Base-by-base conservation (phyloP, 805 yeast species). In the Hanseniaspora meyeri region DNA sequence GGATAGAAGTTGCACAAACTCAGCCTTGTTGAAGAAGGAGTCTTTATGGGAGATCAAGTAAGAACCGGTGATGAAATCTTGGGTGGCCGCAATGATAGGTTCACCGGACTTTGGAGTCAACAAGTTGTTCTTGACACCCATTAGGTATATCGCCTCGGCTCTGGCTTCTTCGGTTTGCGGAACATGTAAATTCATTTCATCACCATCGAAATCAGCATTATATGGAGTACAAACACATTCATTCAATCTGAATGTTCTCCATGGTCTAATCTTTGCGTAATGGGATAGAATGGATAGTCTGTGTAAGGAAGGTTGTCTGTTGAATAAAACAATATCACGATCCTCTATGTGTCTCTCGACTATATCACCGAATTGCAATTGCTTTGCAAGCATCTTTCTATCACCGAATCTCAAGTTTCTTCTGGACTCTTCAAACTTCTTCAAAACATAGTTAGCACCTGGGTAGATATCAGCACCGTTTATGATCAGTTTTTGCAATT, bases 151-250 rank as follows among this genome's bases (percentile, higher is more conserved):
- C n/a, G 98, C 98, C 70, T 93, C 99, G 0, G 97, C 95, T 61
- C 98, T 76, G 1, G 98, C 97, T 70, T 93, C 98, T 71, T 93
- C 97, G 1, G 97, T 93, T 70, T 93, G 99, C 1, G 98, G 98
- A 48, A 93, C 98, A 68, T 93, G 98, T 66, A 93, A 75, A 70
- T 93, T 93, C 98, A 93, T 93, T 70, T 93, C 98, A 72, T 93
- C 98, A 72, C 98, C 98, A 70, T 93, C 98, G 68, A 93, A 93
- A 78, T 93, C 99, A 42, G 99, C 99, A 69, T 95, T 95, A 72
- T 93, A 93, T 1, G 98, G 98, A 0, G 98, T 93, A 74, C 98
- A 93, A 10, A 93, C 99, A 83, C 98, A 93, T 71, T 93, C 97
- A 68, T 93, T 93, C 63, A 93, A 77, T 62, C 99, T 77, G 73